Evolutionary conservation across 139 green algal species (phyloP).

Genomic region (Coccomyxa sp.): DNA sequence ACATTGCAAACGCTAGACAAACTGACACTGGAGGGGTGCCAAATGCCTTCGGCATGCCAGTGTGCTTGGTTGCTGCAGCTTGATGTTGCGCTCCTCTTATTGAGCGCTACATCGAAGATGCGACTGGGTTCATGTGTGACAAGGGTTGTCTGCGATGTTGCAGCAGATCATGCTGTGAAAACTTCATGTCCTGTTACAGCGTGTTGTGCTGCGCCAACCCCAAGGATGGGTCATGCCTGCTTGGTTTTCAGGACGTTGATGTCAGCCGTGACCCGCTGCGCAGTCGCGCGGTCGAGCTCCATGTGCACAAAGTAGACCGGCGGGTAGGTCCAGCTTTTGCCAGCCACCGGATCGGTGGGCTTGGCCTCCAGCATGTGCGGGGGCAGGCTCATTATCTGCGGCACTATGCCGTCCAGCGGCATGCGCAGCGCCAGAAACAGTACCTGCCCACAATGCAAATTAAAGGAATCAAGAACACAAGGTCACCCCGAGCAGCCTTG

Average conservation of each 20-base stretch:
- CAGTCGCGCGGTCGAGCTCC: conserved; percentile 37
- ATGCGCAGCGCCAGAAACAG: conserved; percentile 31
- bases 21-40: no score
- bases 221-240: conserved; percentile 4
- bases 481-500: neutral
- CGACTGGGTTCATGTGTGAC: no score
- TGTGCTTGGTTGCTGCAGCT: no score
- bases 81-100: no score
- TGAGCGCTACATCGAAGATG: no score
- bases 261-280: conserved; percentile 21
- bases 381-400: conserved; percentile 44
- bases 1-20: no score
- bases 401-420: conserved; percentile 28
- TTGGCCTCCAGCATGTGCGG: conserved; percentile 1
- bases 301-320: conserved; percentile 63
- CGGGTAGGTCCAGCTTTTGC: conserved; percentile 31
- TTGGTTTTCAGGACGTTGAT: conserved; percentile 17
- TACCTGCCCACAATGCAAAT: neutral
- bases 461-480: no score
- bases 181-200: no score
- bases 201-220: no score
- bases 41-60: no score
- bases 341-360: neutral
- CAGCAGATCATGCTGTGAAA: no score
- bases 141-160: no score